Base-by-base conservation (phyloP, 2,329 filamentous ascomycete species). In the Cucurbitaria berberidis region DNA sequence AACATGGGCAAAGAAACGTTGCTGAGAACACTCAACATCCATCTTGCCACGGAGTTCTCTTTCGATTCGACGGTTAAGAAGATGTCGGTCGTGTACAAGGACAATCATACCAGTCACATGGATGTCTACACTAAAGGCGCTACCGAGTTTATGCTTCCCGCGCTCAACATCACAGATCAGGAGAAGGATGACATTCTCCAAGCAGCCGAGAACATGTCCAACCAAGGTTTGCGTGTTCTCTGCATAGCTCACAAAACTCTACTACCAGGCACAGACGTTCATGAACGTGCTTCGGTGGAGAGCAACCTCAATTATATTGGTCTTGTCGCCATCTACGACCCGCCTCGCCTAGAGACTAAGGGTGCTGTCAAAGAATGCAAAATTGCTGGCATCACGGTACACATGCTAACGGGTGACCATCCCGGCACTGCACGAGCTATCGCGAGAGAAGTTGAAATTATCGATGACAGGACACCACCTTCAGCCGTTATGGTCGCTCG, bases 261-360 rank as follows among this genome's bases (percentile, higher is more conserved):
- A 7, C 59, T 64, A 7, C 36, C 63, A 13, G 67, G 60, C 21
- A 51, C 66, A 8, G 63, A 73, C 30, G 61, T 74, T n/a, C 59
- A 58, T 32, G 65, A 72, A 35, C 89, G 91, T 5, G 76, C 79
- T 5, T 76, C 81, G 4, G 82, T 93, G 13, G 91, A 96, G 69
- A 78, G 79, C 30, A 80, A 84, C 26, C 83, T 96, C 27, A 83
- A 81, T 3, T 89, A 96, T 56, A 83, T 90, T 13, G 93, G 92
- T n/a, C 82, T 96, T 9, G 87, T 89, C 43, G 91, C 91, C 50
- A 88, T 96, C 58, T 93, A 95, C 69, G 91, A 96, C 63, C 91
- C 91, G 3, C 91, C 91, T 49, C 89, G 91, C 1, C 84, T 86
- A 2, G 91, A 96, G 76, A 92, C 91, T 0, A 89, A 87, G 19